Conservation (phyloP, 2,329 filamentous ascomycete genomes). For the Fusarium sublunatum region DNA sequence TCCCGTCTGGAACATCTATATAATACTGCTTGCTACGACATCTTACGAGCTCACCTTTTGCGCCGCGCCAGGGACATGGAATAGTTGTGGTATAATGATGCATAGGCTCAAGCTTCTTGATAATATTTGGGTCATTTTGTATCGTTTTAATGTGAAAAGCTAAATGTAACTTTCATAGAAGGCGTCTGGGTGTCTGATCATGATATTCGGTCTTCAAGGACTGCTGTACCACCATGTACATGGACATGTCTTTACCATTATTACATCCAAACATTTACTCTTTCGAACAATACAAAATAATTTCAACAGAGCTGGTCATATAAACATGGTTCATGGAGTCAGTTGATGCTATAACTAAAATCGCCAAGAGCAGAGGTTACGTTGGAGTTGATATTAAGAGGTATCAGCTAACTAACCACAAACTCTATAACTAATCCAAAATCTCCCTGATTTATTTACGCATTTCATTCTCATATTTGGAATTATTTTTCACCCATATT, state of each 20-base stretch:
- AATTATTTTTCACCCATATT: neutral
- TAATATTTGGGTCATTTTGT: neutral
- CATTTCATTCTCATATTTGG: neutral
- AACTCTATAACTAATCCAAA: neutral
- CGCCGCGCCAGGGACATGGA: neutral
- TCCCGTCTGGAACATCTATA: neutral
- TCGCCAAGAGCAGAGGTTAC: too few relatives aligned
- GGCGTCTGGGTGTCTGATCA: slow-evolving; percentile 1
- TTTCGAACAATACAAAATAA: too few relatives aligned
- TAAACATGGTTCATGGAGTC: too few relatives aligned
- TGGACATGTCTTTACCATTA: too few relatives aligned
- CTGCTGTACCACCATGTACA: neutral
- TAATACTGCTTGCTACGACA: neutral
- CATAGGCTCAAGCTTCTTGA: neutral
- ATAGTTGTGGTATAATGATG: neutral
- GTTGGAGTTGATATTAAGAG: neutral
- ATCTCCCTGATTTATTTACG: neutral
- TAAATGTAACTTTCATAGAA: slow-evolving; percentile 1
- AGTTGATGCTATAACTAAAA: too few relatives aligned
- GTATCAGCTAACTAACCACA: neutral
- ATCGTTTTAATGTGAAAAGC: neutral
- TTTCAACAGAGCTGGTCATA: too few relatives aligned
- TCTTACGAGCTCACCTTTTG: neutral
- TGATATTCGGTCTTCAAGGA: neutral
- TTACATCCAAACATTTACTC: too few relatives aligned